A percentile compares a stretch with the other conserved stretches of the same genome.
These are phyloP conservation scores for Luvunga scandens DNA, from an alignment of 345 rosid species.

Conservation along the genomic window DNA sequence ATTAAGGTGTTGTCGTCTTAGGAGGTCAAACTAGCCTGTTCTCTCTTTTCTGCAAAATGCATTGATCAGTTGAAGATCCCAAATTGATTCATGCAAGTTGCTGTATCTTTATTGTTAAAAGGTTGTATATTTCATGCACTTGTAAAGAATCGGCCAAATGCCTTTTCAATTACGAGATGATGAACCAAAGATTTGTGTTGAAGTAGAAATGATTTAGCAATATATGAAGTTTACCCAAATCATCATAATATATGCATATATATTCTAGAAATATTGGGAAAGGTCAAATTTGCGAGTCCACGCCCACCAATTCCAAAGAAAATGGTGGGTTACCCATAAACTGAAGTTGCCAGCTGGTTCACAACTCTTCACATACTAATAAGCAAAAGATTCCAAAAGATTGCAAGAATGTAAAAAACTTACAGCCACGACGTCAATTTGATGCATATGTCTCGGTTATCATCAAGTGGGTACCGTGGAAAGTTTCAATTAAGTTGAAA, in stretches of 20 bases:
- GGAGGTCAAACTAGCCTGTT: too few species aligned
- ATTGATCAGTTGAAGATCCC: not conserved
- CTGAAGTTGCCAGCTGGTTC: slow-evolving; percentile 2
- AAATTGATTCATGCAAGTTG: not conserved
- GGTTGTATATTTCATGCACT: not conserved
- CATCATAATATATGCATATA: not conserved
- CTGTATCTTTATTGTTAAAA: too few species aligned
- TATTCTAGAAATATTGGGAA: too few species aligned
- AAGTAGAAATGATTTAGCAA: not conserved
- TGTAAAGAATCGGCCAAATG: too few species aligned
- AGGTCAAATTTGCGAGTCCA: not conserved
- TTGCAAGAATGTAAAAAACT: too few species aligned
- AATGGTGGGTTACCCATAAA: not conserved
- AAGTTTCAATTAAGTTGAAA: not conserved
- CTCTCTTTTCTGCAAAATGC: not conserved
- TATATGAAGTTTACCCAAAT: not conserved
- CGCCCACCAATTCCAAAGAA: not conserved
- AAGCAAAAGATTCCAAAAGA: not conserved
- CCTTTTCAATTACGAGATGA: not conserved
- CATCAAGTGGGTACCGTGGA: not conserved
- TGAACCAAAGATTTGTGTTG: not conserved
- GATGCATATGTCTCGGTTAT: not conserved
- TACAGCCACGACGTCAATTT: not conserved
- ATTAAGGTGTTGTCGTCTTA: too few species aligned
- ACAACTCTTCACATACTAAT: not conserved